These are phyloP conservation scores for Lipomyces mesembrius DNA, from an alignment of 805 yeast species.

Conservation along the genomic window DNA sequence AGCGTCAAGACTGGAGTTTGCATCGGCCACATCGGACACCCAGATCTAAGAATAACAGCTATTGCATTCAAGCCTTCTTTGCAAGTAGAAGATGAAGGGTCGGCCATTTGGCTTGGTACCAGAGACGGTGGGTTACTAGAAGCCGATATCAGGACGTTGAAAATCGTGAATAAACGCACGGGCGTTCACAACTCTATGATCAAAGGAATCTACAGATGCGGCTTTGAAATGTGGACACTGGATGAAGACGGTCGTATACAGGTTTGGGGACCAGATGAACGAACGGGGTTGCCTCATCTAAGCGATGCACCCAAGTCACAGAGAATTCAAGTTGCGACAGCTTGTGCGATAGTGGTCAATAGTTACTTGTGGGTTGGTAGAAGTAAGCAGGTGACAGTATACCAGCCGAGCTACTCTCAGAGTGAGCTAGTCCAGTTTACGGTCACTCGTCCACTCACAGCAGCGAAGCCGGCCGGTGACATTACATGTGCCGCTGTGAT, in stretches of 20 bases:
- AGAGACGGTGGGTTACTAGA: constrained; percentile 46
- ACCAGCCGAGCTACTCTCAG: constrained; percentile 39
- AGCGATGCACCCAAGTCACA: constrained; percentile 41
- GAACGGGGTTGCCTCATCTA: constrained; percentile 34
- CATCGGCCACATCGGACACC: constrained; percentile 39
- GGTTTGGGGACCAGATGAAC: constrained; percentile 43
- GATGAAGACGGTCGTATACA: constrained; percentile 48
- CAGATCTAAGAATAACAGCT: constrained; percentile 41
- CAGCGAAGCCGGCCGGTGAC: constrained; percentile 39
- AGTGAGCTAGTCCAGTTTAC: constrained; percentile 37
- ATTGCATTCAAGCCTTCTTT: constrained; percentile 38
- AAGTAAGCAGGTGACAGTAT: constrained; percentile 44
- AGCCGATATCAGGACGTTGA: constrained; percentile 37
- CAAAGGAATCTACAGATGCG: constrained; percentile 35
- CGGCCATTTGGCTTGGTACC: constrained; percentile 45
- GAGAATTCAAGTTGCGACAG: constrained; percentile 41
- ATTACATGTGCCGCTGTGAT: constrained; percentile 43
- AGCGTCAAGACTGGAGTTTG: constrained; percentile 38
- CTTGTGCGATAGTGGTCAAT: constrained; percentile 40
- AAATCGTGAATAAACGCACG: constrained; percentile 36
- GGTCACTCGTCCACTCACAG: constrained; percentile 40
- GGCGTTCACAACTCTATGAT: constrained; percentile 37
- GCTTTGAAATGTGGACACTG: constrained; percentile 44
- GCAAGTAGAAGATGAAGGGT: constrained; percentile 33
- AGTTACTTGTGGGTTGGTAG: constrained; percentile 46